These are phyloP conservation scores for Pyrenophora seminiperda DNA, from an alignment of 2,329 filamentous ascomycete genomes.

Conservation along the genomic window DNA sequence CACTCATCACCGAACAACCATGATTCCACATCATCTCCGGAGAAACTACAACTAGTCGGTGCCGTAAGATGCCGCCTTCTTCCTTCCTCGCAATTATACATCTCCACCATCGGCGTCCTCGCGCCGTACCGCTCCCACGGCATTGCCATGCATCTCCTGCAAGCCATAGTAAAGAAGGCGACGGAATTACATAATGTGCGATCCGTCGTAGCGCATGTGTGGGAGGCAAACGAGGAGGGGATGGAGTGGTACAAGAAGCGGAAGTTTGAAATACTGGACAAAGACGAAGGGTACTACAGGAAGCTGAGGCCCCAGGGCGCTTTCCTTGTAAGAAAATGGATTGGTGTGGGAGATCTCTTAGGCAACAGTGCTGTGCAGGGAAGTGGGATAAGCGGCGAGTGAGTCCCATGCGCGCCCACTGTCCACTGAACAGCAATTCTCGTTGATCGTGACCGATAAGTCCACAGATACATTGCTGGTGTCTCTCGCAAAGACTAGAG, in stretches of 20 bases:
- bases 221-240: constrained; percentile 65
- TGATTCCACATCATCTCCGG: constrained; percentile 4
- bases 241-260: constrained; percentile 65
- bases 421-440: neutral
- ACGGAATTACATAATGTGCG: constrained; percentile 57
- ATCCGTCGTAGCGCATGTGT: constrained; percentile 66
- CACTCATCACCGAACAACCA: constrained; percentile 38
- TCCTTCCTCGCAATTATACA: constrained; percentile 57
- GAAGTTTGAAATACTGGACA: constrained; percentile 59
- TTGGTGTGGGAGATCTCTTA: constrained; percentile 46
- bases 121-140: constrained; percentile 64
- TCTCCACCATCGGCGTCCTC: constrained; percentile 64
- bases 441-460: neutral
- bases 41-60: constrained; percentile 50
- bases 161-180: constrained; percentile 52
- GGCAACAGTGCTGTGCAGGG: constrained; percentile 7
- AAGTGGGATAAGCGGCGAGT: constrained; percentile 3
- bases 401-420: neutral
- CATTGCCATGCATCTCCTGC: constrained; percentile 61
- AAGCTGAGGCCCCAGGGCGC: constrained; percentile 62
- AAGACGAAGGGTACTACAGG: constrained; percentile 64
- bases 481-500: neutral
- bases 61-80: constrained; percentile 56
- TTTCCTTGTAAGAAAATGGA: constrained; percentile 55
- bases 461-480: neutral